Evolutionary conservation across 1,284 basidiomycete species (phyloP).

Genomic region (Trichosporon faecale): DNA sequence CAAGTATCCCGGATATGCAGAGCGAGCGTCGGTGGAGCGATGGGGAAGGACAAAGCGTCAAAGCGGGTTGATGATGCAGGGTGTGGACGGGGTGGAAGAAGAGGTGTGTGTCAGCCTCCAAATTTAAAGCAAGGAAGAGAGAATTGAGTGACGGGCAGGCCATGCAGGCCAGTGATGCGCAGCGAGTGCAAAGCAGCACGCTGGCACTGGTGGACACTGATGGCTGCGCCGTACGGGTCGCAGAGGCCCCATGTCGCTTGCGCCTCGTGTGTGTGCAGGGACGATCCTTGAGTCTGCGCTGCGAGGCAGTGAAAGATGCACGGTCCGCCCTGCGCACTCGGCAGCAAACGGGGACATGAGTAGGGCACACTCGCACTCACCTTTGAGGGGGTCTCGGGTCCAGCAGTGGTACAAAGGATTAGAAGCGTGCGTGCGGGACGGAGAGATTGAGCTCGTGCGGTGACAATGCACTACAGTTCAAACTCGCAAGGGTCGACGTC

Average conservation of each 20-base stretch:
- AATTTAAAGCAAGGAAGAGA: not conserved
- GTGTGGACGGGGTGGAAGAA: not conserved
- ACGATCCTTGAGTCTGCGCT: not conserved
- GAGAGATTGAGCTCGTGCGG: not conserved
- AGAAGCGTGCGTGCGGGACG: not conserved
- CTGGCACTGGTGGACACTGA: not conserved
- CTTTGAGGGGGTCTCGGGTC: not conserved
- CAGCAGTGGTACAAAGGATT: not conserved
- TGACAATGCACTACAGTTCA: not conserved
- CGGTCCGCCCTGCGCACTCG: not conserved
- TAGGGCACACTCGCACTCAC: not conserved
- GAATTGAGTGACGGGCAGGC: slow-evolving; percentile 5
- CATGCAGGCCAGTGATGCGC: not conserved
- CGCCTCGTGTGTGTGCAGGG: slow-evolving; percentile 5
- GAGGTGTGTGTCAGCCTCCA: slow-evolving; percentile 9
- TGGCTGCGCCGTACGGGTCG: not conserved
- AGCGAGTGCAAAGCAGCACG: not conserved
- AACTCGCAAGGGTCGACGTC: not conserved
- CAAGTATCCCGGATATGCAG: not conserved
- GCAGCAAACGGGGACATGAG: not conserved
- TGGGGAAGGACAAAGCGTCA: not conserved
- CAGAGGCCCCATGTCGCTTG: not conserved
- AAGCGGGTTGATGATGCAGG: not conserved
- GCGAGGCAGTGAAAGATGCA: not conserved
- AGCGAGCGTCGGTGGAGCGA: not conserved